Evolutionary conservation across 768 basidiomycete species (phyloP).

Genomic region (Lentinula lateritia): DNA sequence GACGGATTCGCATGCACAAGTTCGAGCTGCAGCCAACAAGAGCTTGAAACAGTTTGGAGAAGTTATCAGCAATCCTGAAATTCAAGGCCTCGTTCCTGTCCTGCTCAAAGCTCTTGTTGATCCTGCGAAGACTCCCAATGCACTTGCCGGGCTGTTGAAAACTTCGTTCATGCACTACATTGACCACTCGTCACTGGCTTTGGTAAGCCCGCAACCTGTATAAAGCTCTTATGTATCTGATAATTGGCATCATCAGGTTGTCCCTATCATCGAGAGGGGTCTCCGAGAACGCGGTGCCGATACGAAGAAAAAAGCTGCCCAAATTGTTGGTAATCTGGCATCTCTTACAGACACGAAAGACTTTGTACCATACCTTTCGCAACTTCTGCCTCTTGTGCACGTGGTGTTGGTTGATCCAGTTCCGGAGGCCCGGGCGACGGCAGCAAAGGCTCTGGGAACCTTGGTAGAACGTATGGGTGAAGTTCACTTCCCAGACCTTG

Average conservation of each 20-base stretch:
- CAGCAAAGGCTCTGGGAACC: conserved; percentile 93
- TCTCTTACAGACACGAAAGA: conserved; percentile 87
- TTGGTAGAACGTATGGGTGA: conserved; percentile 97
- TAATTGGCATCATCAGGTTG: conserved; percentile 46
- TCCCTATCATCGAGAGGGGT: conserved; percentile 93
- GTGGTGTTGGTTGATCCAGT: conserved; percentile 93
- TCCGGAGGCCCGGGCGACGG: conserved; percentile 95
- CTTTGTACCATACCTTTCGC: conserved; percentile 90
- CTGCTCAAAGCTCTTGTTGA: conserved; percentile 95
- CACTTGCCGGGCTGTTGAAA: conserved; percentile 80
- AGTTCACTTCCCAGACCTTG: conserved; percentile 90
- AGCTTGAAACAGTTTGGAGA: conserved; percentile 97
- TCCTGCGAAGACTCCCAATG: conserved; percentile 84
- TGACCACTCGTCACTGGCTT: conserved; percentile 90
- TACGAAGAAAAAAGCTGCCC: conserved; percentile 91
- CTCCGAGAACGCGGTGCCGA: conserved; percentile 89
- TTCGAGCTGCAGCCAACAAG: conserved; percentile 87
- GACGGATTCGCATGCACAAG: conserved; percentile 97
- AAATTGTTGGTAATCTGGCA: conserved; percentile 96
- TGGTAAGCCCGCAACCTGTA: conserved; percentile 44
- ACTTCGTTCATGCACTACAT: conserved; percentile 98
- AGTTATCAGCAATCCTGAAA: conserved; percentile 96
- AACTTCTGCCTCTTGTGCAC: conserved; percentile 87
- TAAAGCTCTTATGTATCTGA: neutral
- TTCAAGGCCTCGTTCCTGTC: conserved; percentile 82